Base-by-base conservation (phyloP, 192 early-diverging fungal species). In the Linnemannia zychae region DNA sequence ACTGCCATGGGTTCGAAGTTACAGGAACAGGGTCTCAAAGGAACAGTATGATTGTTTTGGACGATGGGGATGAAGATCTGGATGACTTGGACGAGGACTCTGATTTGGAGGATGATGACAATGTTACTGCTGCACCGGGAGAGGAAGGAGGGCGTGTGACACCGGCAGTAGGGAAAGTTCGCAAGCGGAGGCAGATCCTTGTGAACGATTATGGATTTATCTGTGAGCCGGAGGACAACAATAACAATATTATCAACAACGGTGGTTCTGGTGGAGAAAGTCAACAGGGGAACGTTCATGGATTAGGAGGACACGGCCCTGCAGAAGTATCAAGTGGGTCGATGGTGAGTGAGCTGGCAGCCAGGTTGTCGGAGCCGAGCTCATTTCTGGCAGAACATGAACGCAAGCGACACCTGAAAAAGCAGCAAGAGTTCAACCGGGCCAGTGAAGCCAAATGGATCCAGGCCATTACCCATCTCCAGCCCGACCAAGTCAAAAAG, bases 401-500 rank as follows among this genome's bases (percentile, higher is more conserved):
- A 13, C 79, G 78, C 20, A 80, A 74, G 67, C 63, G 57, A 16
- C 50, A 40, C 18, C 7, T 74, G 65, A 71, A 24, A 72, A 87
- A 81, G 36, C 81, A 84, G 63, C 70, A 81, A 15, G 76, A 89
- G 3, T 60, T 74, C 63, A 78, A 60, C 22, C 66, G 74, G 47
- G 52, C 60, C 68, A 57, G 72, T 77, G 77, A 84, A 74, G 33
- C 9, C 72, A 78, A 87, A 68, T 82, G 88, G 88, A 72, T 89
- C 66, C 69, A 87, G 46, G 79, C 73, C 17, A 52, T 84, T 16
- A 82, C 80, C 47, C 75, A 75, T 4, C 65, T 79, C 37, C 82
- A 84, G 9, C 78, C 77, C 20, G 86, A 89, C 44, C 63, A 81
- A 50, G 80, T 87, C 72, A 84, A 84, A 71, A 87, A 84, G 53